Conservation (phyloP, 1,139 yeast species). For the Lodderomyces oxycetoniae region DNA sequence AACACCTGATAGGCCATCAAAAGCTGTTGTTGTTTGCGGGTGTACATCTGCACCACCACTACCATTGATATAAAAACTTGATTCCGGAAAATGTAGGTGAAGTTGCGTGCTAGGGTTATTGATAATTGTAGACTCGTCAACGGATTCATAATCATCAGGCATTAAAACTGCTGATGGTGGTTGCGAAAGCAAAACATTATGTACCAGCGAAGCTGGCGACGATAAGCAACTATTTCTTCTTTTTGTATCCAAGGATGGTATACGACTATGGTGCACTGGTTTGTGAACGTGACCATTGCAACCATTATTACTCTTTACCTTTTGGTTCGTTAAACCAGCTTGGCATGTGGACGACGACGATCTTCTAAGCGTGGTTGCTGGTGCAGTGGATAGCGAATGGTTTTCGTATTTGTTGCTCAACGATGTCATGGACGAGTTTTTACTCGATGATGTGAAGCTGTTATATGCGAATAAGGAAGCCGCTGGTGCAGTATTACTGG, state of each 20-base stretch:
- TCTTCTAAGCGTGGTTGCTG: slow-evolving; percentile 17
- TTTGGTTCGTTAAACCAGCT: slow-evolving; percentile 16
- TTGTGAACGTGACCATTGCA: slow-evolving; percentile 27
- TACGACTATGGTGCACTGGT: slow-evolving; percentile 18
- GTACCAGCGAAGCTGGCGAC: background rate
- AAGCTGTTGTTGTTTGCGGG: no score
- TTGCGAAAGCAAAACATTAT: background rate
- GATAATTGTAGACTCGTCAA: background rate
- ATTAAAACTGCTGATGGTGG: slow-evolving; percentile 1
- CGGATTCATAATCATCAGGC: background rate
- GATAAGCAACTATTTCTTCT: slow-evolving; percentile 1
- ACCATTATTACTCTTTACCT: slow-evolving; percentile 18
- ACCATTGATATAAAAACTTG: background rate
- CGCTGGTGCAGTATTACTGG: slow-evolving; percentile 3
- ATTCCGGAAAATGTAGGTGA: no score
- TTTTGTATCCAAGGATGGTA: slow-evolving; percentile 5
- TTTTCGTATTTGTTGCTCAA: slow-evolving; percentile 27
- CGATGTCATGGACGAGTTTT: slow-evolving; percentile 15
- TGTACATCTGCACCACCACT: no score
- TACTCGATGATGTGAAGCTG: slow-evolving; percentile 9
- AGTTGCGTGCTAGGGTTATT: no score
- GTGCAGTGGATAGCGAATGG: slow-evolving; percentile 22
- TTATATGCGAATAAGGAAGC: slow-evolving; percentile 10
- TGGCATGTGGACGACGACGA: slow-evolving; percentile 16
- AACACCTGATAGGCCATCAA: background rate